Evolutionary conservation across 2,329 filamentous ascomycete species (phyloP), one percentile per base, ranked within the genome.

Genomic region (Penicillium olsonii): DNA sequence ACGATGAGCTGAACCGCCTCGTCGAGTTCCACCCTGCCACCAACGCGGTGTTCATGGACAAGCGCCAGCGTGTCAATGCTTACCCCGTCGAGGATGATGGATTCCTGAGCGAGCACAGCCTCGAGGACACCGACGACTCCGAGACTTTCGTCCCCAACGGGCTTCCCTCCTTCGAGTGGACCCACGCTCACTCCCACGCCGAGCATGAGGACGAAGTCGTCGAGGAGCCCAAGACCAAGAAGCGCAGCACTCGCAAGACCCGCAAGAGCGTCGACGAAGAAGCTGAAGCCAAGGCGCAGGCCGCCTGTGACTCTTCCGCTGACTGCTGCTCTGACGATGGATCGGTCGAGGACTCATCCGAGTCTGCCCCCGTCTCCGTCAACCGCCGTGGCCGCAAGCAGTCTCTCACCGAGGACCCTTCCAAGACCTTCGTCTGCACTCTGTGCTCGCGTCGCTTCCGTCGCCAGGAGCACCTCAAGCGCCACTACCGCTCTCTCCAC

Each of bases 301-400:
- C 39, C 45, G 45, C 45, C 45, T 48, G 39, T n/a, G 45, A 48
- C 22, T 48, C 47, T 27, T 45, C 47, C 7, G 69, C 26, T 14
- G 47, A 49, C 42, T 49, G 47, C 42, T 49, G 47, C 42, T 49
- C 69, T 51, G 71, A 75, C 6, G 57, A 77, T 59, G 68, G 81
- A 70, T 64, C 80, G 72, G 66, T 49, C 2, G 47, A 72, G 45
- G 72, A 73, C 67, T 74, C 75, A 31, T 72, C 76, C 14, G 67
- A 68, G 19, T 54, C 60, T 43, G 61, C 68, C 3, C 67, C 66
- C 9, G 66, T 71, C 8, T 87, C 87, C 9, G 83, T 88, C 61
- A 95, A 90, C 74, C 92, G 94, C 58, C 92, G 94, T 52, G 94
- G 94, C 52, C 92, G 94, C 74, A 99, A 99, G 85, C 94, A 99